These are phyloP conservation scores for Linderina pennispora DNA, from an alignment of 192 early-diverging fungal species.

Conservation along the genomic window DNA sequence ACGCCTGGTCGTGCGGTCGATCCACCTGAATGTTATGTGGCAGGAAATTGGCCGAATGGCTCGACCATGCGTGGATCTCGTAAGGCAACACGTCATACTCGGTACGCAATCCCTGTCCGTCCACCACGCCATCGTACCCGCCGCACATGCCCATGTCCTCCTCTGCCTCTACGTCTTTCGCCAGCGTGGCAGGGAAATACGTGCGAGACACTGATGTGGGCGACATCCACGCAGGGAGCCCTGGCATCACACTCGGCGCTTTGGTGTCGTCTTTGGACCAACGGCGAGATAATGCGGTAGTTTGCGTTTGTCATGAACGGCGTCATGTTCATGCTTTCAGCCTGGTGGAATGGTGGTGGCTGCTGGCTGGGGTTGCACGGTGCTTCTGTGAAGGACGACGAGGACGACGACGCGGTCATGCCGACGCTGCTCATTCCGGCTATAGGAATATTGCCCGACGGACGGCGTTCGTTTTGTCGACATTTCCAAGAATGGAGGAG, in stretches of 20 bases:
- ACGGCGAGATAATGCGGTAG: slow-evolving; percentile 36
- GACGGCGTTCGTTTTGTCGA: slow-evolving; percentile 1
- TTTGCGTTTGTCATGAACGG: slow-evolving; percentile 38
- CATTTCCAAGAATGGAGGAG: slow-evolving; percentile 2
- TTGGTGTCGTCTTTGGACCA: background rate
- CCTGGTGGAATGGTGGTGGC: too few relatives aligned
- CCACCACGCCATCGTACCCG: background rate
- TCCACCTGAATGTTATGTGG: slow-evolving; percentile 78
- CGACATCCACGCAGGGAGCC: slow-evolving; percentile 22
- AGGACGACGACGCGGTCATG: too few relatives aligned
- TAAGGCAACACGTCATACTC: slow-evolving; percentile 51
- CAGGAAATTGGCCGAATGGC: slow-evolving; percentile 77
- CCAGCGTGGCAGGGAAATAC: slow-evolving; percentile 19
- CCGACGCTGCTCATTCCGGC: slow-evolving; percentile 16
- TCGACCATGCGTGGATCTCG: slow-evolving; percentile 69
- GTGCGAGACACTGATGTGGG: slow-evolving; percentile 14
- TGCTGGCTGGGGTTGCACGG: too few relatives aligned
- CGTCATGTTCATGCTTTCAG: background rate
- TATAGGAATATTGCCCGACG: slow-evolving; percentile 1
- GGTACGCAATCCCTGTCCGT: slow-evolving; percentile 24
- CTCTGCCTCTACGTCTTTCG: background rate
- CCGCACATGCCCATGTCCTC: background rate
- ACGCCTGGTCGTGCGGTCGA: slow-evolving; percentile 82
- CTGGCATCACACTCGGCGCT: background rate
- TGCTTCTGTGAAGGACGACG: too few relatives aligned